Conservation (phyloP, 257 asterid genomes). For the Verbascum thapsus region DNA sequence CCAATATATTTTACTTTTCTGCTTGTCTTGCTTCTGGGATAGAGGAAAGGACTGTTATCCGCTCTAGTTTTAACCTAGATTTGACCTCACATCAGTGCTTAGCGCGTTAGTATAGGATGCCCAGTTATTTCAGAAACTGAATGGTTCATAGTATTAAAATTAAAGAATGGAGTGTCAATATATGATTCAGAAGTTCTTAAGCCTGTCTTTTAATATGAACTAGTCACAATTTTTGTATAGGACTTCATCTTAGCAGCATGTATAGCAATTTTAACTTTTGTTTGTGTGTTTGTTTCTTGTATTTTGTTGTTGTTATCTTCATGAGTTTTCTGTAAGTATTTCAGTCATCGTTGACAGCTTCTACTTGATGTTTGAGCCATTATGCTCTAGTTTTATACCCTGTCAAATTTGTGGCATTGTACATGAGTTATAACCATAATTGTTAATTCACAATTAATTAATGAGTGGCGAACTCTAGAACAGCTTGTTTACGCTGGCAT, state of each 20-base stretch:
- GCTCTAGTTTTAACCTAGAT: not conserved
- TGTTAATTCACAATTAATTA: constrained; percentile 18
- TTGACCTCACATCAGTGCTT: constrained; percentile 17
- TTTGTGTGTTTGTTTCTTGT: constrained; percentile 5
- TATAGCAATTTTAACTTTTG: constrained; percentile 7
- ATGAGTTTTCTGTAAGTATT: not conserved
- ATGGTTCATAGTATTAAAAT: constrained; percentile 14
- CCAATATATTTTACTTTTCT: not conserved
- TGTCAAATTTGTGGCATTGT: constrained; percentile 5
- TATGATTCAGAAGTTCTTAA: constrained; percentile 1
- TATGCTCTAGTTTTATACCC: not conserved
- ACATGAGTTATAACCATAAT: constrained; percentile 4
- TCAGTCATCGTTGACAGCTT: constrained; percentile 5
- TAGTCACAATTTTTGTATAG: not conserved
- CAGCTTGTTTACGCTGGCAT: constrained; percentile 11
- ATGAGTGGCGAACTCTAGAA: not conserved
- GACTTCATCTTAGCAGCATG: constrained; percentile 13
- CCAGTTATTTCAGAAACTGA: constrained; percentile 13
- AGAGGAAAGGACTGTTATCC: constrained; percentile 11
- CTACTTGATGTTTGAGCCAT: constrained; percentile 12
- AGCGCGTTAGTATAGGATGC: constrained; percentile 6
- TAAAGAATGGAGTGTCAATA: constrained; percentile 5
- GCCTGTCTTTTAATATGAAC: constrained; percentile 18
- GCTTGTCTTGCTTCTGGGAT: constrained; percentile 21
- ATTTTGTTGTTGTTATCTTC: constrained; percentile 12